Evolutionary conservation across 1,284 basidiomycete genomes (phyloP).

Genomic region (Cutaneotrichosporon sp.): DNA sequence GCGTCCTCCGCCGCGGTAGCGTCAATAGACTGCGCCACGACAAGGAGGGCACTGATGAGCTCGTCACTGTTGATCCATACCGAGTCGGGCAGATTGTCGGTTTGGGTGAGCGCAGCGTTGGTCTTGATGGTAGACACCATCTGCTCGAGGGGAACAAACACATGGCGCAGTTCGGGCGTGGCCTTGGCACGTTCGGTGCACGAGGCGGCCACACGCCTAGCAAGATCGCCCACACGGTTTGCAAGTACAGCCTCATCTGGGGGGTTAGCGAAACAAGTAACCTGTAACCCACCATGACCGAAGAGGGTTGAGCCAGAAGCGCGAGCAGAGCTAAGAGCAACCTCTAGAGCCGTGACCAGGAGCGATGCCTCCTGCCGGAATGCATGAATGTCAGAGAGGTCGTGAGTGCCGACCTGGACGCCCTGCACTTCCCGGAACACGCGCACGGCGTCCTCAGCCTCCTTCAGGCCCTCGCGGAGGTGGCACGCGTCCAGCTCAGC

Average conservation of each 20-base stretch:
- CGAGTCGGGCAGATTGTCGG: conserved; percentile 5
- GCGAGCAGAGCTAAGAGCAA: conserved; percentile 17
- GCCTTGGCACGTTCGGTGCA: conserved; percentile 7
- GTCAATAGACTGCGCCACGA: conserved; percentile 60
- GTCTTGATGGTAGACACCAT: conserved; percentile 49
- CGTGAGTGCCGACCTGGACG: conserved; percentile 13
- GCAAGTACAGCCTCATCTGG: conserved; percentile 23
- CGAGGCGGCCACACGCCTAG: conserved; percentile 3
- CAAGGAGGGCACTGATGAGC: conserved; percentile 60
- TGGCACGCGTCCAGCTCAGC: conserved; percentile 22
- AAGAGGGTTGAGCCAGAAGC: conserved; percentile 24
- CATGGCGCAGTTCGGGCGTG: conserved; percentile 51
- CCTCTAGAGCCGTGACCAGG: conserved; percentile 21
- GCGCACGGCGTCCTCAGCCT: conserved; percentile 32
- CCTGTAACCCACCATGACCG: conserved; percentile 20
- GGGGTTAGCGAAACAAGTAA: neutral
- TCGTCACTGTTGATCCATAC: conserved; percentile 41
- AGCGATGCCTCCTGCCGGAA: conserved; percentile 24
- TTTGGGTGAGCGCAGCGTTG: neutral
- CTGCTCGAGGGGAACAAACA: conserved; percentile 52
- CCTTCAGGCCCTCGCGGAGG: conserved; percentile 26
- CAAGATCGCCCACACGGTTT: conserved; percentile 7
- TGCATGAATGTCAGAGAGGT: conserved; percentile 26
- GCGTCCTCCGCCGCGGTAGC: conserved; percentile 2
- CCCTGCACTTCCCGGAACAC: conserved; percentile 36